Conservation (phyloP, 2,329 filamentous ascomycete species). For the Drechslerella coelobrocha region DNA sequence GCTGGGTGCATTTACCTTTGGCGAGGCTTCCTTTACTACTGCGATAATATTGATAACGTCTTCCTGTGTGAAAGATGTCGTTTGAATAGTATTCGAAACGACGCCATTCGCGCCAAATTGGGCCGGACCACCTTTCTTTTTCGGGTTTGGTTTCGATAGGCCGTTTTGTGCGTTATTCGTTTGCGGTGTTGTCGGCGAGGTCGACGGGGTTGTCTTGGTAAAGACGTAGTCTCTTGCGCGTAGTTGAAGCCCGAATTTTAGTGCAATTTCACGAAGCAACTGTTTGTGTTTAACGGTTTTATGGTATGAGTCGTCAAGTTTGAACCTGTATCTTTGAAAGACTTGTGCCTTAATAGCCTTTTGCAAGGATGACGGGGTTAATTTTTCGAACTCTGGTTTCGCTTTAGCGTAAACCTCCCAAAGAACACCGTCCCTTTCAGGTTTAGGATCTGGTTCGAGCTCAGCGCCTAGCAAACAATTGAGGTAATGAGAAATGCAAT, state of each 20-base stretch:
- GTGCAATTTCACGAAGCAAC: slow-evolving; percentile 82
- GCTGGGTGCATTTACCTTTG: slow-evolving; percentile 67
- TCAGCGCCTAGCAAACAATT: slow-evolving; percentile 87
- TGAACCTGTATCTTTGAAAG: slow-evolving; percentile 76
- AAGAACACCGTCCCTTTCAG: slow-evolving; percentile 77
- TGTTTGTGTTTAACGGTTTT: slow-evolving; percentile 75
- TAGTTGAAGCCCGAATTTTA: slow-evolving; percentile 90
- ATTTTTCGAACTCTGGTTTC: slow-evolving; percentile 79
- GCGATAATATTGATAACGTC: slow-evolving; percentile 94
- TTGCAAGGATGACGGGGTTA: slow-evolving; percentile 75
- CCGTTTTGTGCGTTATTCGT: slow-evolving; percentile 58
- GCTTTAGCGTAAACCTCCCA: slow-evolving; percentile 79
- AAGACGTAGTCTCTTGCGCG: slow-evolving; percentile 79
- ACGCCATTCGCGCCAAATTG: slow-evolving; percentile 57
- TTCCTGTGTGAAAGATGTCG: slow-evolving; percentile 75
- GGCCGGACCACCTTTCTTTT: slow-evolving; percentile 60
- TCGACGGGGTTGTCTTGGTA: slow-evolving; percentile 55
- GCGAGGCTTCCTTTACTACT: slow-evolving; percentile 86
- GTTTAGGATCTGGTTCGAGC: slow-evolving; percentile 76
- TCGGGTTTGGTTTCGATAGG: slow-evolving; percentile 37
- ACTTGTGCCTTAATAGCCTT: slow-evolving; percentile 75
- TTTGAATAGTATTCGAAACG: slow-evolving; percentile 51
- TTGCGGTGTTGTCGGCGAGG: slow-evolving; percentile 56
- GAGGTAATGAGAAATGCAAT: slow-evolving; percentile 82
- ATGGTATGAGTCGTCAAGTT: slow-evolving; percentile 72